A percentile compares a stretch with the other conserved stretches of the same genome.
Conservation (phyloP, 306 rosid genomes). For the Argentina anserina region DNA sequence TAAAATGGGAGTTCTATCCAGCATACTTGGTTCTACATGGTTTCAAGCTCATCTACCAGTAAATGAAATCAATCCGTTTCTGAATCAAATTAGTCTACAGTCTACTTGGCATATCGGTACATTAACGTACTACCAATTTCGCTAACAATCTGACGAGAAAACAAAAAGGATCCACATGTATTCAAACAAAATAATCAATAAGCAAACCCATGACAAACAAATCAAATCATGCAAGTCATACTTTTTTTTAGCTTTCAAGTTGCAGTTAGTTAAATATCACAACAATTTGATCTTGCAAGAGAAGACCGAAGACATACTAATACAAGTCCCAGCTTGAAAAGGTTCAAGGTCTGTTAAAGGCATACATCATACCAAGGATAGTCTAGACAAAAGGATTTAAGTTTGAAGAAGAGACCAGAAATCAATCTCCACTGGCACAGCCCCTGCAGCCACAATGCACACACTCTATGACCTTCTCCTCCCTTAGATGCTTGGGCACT, state of each 20-base stretch:
- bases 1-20: too few species aligned
- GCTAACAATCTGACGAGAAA: background rate
- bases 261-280: background rate
- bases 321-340: background rate
- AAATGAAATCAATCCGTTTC: too few species aligned
- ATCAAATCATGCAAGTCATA: background rate
- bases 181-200: background rate
- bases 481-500: conserved; percentile 88
- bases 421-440: conserved; percentile 84
- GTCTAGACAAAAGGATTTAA: background rate
- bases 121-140: background rate
- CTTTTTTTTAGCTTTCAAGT: background rate
- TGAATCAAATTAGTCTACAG: background rate
- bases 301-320: background rate
- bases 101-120: background rate
- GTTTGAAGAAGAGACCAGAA: conserved; percentile 1
- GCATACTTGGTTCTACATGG: too few species aligned
- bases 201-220: background rate
- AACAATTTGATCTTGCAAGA: background rate
- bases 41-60: too few species aligned
- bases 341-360: background rate
- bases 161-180: background rate
- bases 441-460: conserved; percentile 88
- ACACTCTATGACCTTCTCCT: conserved; percentile 81
- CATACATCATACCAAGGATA: background rate